These are phyloP conservation scores for Parachaetomium inaequale DNA, from an alignment of 495 filamentous ascomycete species.

Conservation along the genomic window DNA sequence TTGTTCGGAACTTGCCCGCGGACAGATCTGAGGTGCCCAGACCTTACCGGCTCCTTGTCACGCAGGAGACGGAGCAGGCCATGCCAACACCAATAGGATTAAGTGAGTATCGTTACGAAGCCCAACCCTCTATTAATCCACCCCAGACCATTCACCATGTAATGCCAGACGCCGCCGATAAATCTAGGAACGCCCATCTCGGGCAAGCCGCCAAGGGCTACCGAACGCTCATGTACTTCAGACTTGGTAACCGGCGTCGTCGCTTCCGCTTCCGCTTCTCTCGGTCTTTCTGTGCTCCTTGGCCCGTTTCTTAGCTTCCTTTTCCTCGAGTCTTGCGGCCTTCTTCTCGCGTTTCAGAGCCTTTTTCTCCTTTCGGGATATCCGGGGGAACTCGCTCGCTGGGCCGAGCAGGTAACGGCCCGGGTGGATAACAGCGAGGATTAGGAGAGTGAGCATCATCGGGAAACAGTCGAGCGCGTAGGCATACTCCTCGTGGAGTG, in stretches of 20 bases:
- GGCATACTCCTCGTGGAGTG: conserved; percentile 51
- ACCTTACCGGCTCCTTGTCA: too few relatives aligned
- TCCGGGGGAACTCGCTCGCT: conserved; percentile 35
- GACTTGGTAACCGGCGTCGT: neutral
- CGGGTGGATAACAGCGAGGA: conserved; percentile 52
- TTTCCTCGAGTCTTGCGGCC: conserved; percentile 1
- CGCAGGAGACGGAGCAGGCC: too few relatives aligned
- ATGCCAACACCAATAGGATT: too few relatives aligned
- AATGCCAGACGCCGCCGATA: too few relatives aligned
- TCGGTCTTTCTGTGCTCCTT: neutral
- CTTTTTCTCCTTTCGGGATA: conserved; percentile 37
- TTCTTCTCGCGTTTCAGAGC: conserved; percentile 32
- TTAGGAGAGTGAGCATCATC: conserved; percentile 50
- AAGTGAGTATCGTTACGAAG: too few relatives aligned
- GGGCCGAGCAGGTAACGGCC: conserved; percentile 50
- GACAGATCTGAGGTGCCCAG: too few relatives aligned
- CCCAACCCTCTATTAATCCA: too few relatives aligned
- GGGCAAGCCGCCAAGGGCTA: neutral
- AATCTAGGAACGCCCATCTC: too few relatives aligned
- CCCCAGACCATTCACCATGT: too few relatives aligned
- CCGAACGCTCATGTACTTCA: neutral
- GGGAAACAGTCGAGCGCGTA: conserved; percentile 57
- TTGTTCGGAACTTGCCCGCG: too few relatives aligned
- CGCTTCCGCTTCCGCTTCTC: neutral
- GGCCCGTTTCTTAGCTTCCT: conserved; percentile 5